A percentile compares a stretch with the other conserved stretches of the same genome.
phyloP scores from a whole-genome alignment of 805 yeast species.

The Metschnikowia koreensis region DNA sequence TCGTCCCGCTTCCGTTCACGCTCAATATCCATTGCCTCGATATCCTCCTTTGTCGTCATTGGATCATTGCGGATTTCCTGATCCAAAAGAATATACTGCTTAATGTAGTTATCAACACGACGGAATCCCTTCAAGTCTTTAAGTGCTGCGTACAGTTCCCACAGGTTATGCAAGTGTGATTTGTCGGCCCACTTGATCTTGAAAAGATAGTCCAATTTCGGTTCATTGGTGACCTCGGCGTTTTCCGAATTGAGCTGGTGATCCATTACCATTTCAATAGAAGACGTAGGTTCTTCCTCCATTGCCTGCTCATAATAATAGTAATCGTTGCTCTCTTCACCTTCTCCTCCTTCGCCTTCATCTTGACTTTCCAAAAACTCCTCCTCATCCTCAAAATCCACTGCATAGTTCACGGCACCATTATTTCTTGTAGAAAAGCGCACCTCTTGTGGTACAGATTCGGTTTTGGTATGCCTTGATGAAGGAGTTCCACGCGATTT shows the following conservation, averaged over 20 bases:
- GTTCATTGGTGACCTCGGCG: constrained; percentile 45
- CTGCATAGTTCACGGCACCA: constrained; percentile 69
- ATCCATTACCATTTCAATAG: constrained; percentile 41
- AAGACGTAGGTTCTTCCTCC: constrained; percentile 33
- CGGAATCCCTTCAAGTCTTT: constrained; percentile 69
- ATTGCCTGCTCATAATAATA: constrained; percentile 36
- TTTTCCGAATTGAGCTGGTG: constrained; percentile 36
- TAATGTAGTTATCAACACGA: constrained; percentile 85
- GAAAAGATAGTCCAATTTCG: constrained; percentile 58
- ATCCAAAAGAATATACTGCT: constrained; percentile 70
- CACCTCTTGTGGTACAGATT: constrained; percentile 43
- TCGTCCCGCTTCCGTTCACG: constrained; percentile 82
- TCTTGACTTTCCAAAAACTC: constrained; percentile 46
- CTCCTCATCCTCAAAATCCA: constrained; percentile 65
- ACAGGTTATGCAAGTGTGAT: constrained; percentile 92
- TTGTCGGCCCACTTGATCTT: constrained; percentile 81
- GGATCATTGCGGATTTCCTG: constrained; percentile 78
- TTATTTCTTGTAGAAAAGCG: constrained; percentile 76
- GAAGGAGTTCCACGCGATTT: neutral
- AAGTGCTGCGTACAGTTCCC: constrained; percentile 70
- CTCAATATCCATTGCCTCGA: constrained; percentile 91
- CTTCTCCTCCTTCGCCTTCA: constrained; percentile 25
- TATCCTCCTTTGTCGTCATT: constrained; percentile 80
- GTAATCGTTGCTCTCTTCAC: constrained; percentile 28
- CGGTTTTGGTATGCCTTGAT: neutral